Evolutionary conservation across 176 grass and related monocot genomes (phyloP).

Genomic region (Pontederia paniculata): DNA sequence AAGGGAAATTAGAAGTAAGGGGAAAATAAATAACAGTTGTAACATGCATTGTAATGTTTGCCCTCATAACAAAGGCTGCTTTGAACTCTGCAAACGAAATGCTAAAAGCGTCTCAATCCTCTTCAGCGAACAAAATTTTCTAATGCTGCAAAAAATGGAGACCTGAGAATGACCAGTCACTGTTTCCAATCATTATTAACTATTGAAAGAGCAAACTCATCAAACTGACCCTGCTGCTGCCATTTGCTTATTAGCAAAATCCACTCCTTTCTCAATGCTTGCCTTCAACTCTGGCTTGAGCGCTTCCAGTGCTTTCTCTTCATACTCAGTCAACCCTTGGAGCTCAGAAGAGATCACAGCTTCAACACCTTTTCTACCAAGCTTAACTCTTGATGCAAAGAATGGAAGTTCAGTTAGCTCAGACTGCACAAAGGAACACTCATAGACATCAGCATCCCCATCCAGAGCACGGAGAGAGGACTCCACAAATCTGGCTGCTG

Average conservation of each 20-base stretch:
- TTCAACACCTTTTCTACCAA: constrained; percentile 3
- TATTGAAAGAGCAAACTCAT: background rate
- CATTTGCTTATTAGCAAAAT: background rate
- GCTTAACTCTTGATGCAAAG: constrained; percentile 8
- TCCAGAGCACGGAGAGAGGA: constrained; percentile 9
- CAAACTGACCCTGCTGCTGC: background rate
- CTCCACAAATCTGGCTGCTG: constrained; percentile 10
- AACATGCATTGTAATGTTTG: no score
- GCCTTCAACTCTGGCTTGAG: constrained; percentile 6
- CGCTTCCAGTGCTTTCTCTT: background rate
- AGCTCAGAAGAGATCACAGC: constrained; percentile 4
- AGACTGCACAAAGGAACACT: constrained; percentile 4
- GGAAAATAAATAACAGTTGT: no score
- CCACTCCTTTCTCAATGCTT: constrained; percentile 10
- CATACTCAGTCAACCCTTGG: background rate
- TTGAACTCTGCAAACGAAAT: no score
- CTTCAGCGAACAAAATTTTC: no score
- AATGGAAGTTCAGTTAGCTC: constrained; percentile 9
- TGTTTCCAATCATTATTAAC: no score
- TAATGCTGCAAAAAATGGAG: no score
- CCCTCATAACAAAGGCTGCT: no score
- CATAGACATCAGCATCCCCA: constrained; percentile 7
- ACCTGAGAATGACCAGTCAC: no score
- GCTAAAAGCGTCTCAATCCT: no score
- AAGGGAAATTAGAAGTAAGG: no score